Evolutionary conservation across 2,329 filamentous ascomycete species (phyloP), one percentile per base, ranked within the genome.

Genomic region (Neofusicoccum sp.): DNA sequence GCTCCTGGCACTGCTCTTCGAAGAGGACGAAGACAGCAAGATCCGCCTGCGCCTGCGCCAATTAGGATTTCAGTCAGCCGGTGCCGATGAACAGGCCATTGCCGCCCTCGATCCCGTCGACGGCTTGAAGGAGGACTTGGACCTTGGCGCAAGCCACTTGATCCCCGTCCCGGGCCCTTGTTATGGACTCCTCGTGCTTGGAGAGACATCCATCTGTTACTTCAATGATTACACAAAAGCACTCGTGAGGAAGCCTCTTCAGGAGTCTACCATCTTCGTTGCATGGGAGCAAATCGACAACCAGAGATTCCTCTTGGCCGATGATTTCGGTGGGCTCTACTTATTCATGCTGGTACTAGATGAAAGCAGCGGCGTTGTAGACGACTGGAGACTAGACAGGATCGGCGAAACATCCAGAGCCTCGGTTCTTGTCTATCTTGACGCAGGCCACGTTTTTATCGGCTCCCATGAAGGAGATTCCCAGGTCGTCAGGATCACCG

Each of bases 381-480:
- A 84, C 12, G 84, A 84, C 24, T 89, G 96, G 82, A 84, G 87
- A 58, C 80, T 97, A 20, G 82, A 85, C 54, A 77, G 82, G 24
- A 81, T 96, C 20, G 86, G 86, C 3, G 70, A 80, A 63, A 93
- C 89, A 0, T 91, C 92, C 12, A 84, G 90, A 65, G 90, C 93
- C 8, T 89, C 87, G 6, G 86, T 82, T 12, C 77, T 99, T 44
- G 87, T 96, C 0, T 95, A 96, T 70, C 80, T 97, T 64, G 87
- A 86, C 30, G 79, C 84, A 40, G 84, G 88, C 0, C 79, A 89
- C 48, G 80, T 97, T 11, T 98, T 96, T 71, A 82, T 99, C 41
- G 95, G 90, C 9, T 97, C 93, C 1, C 93, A 97, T 72, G 89
- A 95, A 68, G 93, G 93, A 36, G 91, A 99, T 73, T 96, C 91